Evolutionary conservation across 768 basidiomycete genomes (phyloP).

Genomic region (Hirschioporus abietinus): DNA sequence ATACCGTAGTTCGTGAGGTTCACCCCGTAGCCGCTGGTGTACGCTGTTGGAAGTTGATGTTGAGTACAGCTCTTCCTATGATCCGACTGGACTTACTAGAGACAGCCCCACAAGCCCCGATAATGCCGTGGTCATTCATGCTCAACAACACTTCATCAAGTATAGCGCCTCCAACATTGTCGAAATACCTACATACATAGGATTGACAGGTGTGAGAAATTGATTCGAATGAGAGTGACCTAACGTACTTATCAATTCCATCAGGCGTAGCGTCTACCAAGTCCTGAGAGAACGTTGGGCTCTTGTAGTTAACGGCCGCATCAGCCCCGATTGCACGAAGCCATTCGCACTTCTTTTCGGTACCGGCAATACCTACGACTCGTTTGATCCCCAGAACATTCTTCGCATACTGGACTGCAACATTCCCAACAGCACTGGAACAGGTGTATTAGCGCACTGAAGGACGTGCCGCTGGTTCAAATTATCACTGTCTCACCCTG

Average conservation of each 20-base stretch:
- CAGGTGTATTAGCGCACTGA: not conserved
- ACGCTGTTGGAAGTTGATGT: not conserved
- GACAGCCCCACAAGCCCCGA: not conserved
- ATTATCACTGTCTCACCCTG: constrained; percentile 38
- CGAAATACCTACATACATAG: constrained; percentile 85
- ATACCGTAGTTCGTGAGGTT: not conserved
- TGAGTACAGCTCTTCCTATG: not conserved
- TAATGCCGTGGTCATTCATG: not conserved
- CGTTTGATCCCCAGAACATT: constrained; percentile 53
- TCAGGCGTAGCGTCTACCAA: constrained; percentile 44
- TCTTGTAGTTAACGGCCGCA: constrained; percentile 84
- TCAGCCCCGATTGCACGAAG: constrained; percentile 83
- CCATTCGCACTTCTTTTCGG: constrained; percentile 78
- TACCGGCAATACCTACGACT: constrained; percentile 87
- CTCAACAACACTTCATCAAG: not conserved
- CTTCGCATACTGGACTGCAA: constrained; percentile 85
- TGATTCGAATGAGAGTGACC: not conserved
- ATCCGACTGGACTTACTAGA: not conserved
- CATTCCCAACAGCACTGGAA: constrained; percentile 65
- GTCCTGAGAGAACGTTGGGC: constrained; percentile 59
- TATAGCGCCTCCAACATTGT: constrained; percentile 53
- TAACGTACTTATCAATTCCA: not conserved
- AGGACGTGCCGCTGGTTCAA: not conserved
- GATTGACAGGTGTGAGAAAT: not conserved
- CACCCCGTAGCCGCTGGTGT: not conserved